Evolutionary conservation across 73 alveolate genomes (phyloP).

Genomic region (Paramecium pentaurelia): DNA sequence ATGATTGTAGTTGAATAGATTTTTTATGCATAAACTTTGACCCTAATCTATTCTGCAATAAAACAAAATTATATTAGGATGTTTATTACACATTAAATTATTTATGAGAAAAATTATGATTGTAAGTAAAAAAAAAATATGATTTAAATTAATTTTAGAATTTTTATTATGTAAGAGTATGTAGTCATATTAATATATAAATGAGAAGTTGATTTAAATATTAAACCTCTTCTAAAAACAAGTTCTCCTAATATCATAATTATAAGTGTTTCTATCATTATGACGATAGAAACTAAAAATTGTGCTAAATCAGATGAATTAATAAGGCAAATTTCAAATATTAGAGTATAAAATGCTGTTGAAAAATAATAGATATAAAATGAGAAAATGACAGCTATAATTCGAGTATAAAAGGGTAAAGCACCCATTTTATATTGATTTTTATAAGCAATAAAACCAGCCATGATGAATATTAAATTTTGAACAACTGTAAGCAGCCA

Average conservation of each 20-base stretch:
- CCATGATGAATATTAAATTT: not conserved
- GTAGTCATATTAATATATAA: not conserved
- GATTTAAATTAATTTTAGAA: not conserved
- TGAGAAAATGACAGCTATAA: not conserved
- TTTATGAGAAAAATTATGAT: not conserved
- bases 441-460: not conserved
- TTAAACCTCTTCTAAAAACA: not conserved
- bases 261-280: not conserved
- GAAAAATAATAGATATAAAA: not conserved
- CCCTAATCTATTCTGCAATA: not conserved
- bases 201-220: not conserved
- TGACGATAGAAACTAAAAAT: not conserved
- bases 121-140: not conserved
- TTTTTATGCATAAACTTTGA: not conserved
- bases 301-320: not conserved
- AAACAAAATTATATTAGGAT: not conserved
- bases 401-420: not conserved
- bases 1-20: not conserved
- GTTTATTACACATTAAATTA: not conserved
- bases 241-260: not conserved
- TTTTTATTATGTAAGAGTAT: not conserved
- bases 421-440: not conserved
- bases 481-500: not conserved
- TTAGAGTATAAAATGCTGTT: not conserved
- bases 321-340: not conserved